phyloP scores from a whole-genome alignment of 148 eudicot species.

The Arctostaphylos glauca region DNA sequence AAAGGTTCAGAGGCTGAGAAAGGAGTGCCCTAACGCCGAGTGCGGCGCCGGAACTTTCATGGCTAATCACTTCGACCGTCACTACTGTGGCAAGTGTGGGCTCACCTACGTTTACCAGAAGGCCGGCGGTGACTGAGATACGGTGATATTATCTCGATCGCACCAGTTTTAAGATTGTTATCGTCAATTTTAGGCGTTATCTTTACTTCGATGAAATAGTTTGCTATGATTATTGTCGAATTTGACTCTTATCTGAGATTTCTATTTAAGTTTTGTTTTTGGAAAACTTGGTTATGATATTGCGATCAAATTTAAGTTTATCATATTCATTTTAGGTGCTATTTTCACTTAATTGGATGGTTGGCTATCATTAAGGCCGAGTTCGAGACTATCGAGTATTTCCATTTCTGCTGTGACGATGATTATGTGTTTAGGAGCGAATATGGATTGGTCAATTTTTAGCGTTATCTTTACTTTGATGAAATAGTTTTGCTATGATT shows the following conservation, averaged over 20 bases:
- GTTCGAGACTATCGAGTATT: not conserved
- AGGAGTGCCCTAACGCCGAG: slow-evolving; percentile 37
- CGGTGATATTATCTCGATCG: not conserved
- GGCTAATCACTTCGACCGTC: slow-evolving; percentile 35
- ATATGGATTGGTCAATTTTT: too few species aligned
- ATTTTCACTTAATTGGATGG: not conserved
- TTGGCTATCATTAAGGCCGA: not conserved
- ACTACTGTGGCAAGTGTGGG: slow-evolving; percentile 39
- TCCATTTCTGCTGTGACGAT: not conserved
- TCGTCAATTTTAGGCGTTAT: too few species aligned
- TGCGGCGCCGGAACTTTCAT: slow-evolving; percentile 36
- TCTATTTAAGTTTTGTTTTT: not conserved
- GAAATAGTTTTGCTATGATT: too few species aligned
- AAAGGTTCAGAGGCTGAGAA: slow-evolving; percentile 34
- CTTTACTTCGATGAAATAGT: not conserved
- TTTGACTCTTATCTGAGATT: too few species aligned
- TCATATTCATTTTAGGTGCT: too few species aligned
- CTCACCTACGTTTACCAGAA: slow-evolving; percentile 33
- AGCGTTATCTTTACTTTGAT: too few species aligned
- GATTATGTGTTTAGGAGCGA: too few species aligned
- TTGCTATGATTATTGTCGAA: not conserved
- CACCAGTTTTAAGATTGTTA: not conserved
- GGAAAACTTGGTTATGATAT: not conserved
- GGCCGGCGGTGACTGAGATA: slow-evolving; percentile 22
- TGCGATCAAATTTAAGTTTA: too few species aligned